Base-by-base conservation (phyloP, 306 rosid genomes). In the Quercus bicolor region DNA sequence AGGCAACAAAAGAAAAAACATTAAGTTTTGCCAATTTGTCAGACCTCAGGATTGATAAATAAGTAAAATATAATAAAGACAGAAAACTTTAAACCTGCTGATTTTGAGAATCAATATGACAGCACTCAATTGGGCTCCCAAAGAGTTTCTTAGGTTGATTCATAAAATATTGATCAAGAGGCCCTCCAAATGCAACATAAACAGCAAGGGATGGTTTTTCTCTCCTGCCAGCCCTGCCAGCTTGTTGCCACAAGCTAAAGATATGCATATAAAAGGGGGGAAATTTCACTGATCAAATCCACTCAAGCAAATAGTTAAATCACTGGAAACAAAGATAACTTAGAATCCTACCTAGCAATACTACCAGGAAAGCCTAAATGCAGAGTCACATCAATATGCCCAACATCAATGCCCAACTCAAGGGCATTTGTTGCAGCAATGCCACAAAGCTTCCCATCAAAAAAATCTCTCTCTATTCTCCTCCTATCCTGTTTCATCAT, bases 401-500 rank as follows among this genome's bases (percentile, higher is more conserved):
- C 98, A 77, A 92, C 98, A 86, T 95, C 98, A 78, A 92, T 91
- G 83, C 98, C 98, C 91, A 95, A 88, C 76, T 95, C 98, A 82
- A 95, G 98, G 80, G 98, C 98, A 95, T 95, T 95, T 61, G 98
- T 95, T 23, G 98, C 97, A 79, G 97, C 98, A 77, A 95, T 86
- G 51, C 98, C 98, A 85, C 90, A 83, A 84, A 91, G 86, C 82
- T 88, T 88, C 77, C 98, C 98, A 70, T 91, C 87, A 83, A 95
- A 92, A 66, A 95, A 85, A 52, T 89, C 95, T 78, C 91, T 80
- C 89, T 95, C 98, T 53, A 95, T 92, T 78, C 87, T 90, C 78
- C 98, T 88, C 87, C 98, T 86, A 74, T 95, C 92, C 98, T 95
- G 90, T 72, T 74, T 79, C 52, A 65, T 72, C 71, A 79, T 77